A percentile compares a stretch with the other conserved stretches of the same genome.
Conservation (phyloP, 768 basidiomycete species). For the Lactifluus pinguis region DNA sequence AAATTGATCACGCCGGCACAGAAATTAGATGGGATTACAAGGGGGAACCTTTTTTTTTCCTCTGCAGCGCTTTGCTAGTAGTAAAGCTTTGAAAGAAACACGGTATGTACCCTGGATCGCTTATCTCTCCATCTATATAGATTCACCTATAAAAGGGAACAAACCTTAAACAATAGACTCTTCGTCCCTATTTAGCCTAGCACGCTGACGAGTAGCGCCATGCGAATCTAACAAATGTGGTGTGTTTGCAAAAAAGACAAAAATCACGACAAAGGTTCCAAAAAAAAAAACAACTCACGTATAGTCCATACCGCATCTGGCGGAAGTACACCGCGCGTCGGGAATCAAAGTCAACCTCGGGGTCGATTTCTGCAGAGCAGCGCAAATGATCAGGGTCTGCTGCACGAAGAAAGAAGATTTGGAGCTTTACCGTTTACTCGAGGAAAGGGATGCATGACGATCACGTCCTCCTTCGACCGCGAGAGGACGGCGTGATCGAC, state of each 20-base stretch:
- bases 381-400: no score
- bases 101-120: background rate
- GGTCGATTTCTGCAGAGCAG: conserved; percentile 78
- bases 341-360: conserved; percentile 94
- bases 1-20: background rate
- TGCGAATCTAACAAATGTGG: conserved; percentile 33
- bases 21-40: background rate
- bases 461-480: conserved; percentile 92
- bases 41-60: no score
- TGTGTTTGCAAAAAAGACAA: background rate
- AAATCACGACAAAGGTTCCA: background rate
- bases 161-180: background rate
- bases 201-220: conserved; percentile 45
- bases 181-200: conserved; percentile 13
- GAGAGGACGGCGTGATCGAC: conserved; percentile 92
- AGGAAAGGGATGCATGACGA: conserved; percentile 99
- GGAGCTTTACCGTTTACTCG: conserved; percentile 64
- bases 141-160: background rate
- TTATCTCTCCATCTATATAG: background rate
- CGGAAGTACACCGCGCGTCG: conserved; percentile 95
- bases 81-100: background rate
- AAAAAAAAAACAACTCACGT: conserved; percentile 48
- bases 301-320: conserved; percentile 97
- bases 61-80: background rate
- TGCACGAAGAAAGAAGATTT: no score